These are phyloP conservation scores for Candida maris DNA, from an alignment of 805 yeast genomes.

Conservation along the genomic window DNA sequence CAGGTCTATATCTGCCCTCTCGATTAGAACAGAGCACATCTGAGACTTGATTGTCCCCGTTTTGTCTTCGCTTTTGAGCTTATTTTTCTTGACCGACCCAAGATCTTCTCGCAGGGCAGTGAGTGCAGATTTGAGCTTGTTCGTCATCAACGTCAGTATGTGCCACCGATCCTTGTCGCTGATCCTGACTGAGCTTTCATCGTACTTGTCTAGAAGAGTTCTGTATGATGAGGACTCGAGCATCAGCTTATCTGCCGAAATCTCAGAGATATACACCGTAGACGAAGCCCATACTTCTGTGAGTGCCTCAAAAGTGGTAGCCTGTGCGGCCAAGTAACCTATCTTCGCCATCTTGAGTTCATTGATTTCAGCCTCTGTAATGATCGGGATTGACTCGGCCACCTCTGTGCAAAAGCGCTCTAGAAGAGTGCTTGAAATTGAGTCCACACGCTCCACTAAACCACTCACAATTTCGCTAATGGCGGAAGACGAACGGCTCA, in stretches of 20 bases:
- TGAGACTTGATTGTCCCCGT: constrained; percentile 29
- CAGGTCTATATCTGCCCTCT: constrained; percentile 49
- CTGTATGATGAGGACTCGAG: constrained; percentile 43
- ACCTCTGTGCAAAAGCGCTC: constrained; percentile 16
- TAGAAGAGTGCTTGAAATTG: constrained; percentile 8
- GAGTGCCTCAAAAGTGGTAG: constrained; percentile 27
- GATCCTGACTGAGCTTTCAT: constrained; percentile 7
- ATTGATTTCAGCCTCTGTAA: constrained; percentile 27
- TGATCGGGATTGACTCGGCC: constrained; percentile 26
- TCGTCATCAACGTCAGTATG: constrained; percentile 36
- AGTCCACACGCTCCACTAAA: constrained; percentile 12
- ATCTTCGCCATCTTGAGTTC: constrained; percentile 34
- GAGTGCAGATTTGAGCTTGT: constrained; percentile 37
- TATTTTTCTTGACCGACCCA: constrained; percentile 16
- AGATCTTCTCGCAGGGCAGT: constrained; percentile 27
- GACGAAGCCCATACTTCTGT: constrained; percentile 33
- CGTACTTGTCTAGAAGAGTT: constrained; percentile 37
- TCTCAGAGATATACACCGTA: constrained; percentile 18
- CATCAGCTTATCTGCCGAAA: constrained; percentile 36
- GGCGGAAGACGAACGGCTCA: constrained; percentile 1
- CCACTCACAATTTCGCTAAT: constrained; percentile 1
- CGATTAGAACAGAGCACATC: constrained; percentile 42
- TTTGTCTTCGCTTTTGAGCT: constrained; percentile 15
- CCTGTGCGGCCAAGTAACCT: constrained; percentile 28
- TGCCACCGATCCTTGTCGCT: constrained; percentile 35